Conservation (phyloP, 1,284 basidiomycete species). For the Cutaneotrichosporon curvatum region DNA sequence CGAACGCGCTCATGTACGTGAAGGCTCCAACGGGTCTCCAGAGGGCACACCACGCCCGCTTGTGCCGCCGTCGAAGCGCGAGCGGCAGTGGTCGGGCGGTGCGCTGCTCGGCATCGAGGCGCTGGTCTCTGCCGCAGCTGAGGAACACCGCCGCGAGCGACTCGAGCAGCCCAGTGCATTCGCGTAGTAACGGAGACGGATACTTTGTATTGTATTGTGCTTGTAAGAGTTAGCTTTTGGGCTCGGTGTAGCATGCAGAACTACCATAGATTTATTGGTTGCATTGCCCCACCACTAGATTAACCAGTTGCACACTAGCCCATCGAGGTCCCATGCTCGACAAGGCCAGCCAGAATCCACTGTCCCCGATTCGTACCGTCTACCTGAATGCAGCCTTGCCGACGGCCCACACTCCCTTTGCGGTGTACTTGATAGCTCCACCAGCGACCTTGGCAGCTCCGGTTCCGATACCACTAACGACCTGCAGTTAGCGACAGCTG, state of each 20-base stretch:
- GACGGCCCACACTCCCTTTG: slow-evolving; percentile 21
- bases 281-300: background rate
- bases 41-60: slow-evolving; percentile 9
- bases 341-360: no score
- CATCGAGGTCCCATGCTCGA: no score
- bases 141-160: slow-evolving; percentile 26
- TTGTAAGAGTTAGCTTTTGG: background rate
- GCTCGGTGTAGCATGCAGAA: no score
- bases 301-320: no score
- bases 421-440: slow-evolving; percentile 17
- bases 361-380: no score
- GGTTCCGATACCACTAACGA: slow-evolving; percentile 8
- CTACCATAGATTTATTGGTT: no score
- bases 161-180: slow-evolving; percentile 11
- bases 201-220: background rate
- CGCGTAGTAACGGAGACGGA: no score
- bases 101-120: slow-evolving; percentile 35
- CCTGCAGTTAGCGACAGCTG: slow-evolving; percentile 5
- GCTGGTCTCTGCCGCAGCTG: slow-evolving; percentile 34
- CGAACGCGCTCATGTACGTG: no score
- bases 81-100: slow-evolving; percentile 7
- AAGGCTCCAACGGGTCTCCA: no score
- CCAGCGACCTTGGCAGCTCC: slow-evolving; percentile 17
- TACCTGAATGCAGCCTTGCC: slow-evolving; percentile 16
- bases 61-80: slow-evolving; percentile 5